Base-by-base conservation (phyloP, 2,329 filamentous ascomycete species). In the Geosmithia putterillii region DNA sequence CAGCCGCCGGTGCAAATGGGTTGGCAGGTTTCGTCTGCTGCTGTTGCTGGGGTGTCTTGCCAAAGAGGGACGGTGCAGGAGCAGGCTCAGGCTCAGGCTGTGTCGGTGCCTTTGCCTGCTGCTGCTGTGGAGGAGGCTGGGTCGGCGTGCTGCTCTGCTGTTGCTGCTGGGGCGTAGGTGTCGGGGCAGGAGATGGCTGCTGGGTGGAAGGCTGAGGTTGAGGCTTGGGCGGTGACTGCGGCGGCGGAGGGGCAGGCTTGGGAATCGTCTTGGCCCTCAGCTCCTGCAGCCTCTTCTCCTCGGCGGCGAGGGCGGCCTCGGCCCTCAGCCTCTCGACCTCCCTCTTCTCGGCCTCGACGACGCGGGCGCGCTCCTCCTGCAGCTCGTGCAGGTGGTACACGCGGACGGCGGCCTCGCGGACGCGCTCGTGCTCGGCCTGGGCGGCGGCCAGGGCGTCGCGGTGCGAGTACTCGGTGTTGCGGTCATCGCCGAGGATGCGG, bases 391-490 rank as follows among this genome's bases (percentile, higher is more conserved):
- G 57, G 46, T 71, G 60, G 44, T 65, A 70, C 7, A 69, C 68
- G 15, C 65, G 61, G 32, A 74, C 57, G 7, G 73, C 73, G 23
- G 61, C 61, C 43, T 70, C 61, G 22, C 72, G 70, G 10, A 90
- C 73, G 22, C 74, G 70, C 34, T 83, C 74, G 57, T 88, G 84
- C 53, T 82, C 74, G 14, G 69, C 68, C 41, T 76, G 76, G 4
- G 81, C 81, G 40, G 74, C 73, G 39, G 74, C 74, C 15, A 90
- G 71, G 14, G 82, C 81, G 51, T 79, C 73, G 45, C 73, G 70
- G 55, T 86, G 81, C 44, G 67, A 69, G 41, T 73, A 65, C 54
- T 81, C 79, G 28, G 73, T 74, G 48, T 84, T 79, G 32, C 74
- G 71, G 25, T 75, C 70, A 42, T 78, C 73, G 36, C 67, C 66